These are phyloP conservation scores for Colletotrichum plurivorum DNA, from an alignment of 2,329 filamentous ascomycete species.

Conservation along the genomic window DNA sequence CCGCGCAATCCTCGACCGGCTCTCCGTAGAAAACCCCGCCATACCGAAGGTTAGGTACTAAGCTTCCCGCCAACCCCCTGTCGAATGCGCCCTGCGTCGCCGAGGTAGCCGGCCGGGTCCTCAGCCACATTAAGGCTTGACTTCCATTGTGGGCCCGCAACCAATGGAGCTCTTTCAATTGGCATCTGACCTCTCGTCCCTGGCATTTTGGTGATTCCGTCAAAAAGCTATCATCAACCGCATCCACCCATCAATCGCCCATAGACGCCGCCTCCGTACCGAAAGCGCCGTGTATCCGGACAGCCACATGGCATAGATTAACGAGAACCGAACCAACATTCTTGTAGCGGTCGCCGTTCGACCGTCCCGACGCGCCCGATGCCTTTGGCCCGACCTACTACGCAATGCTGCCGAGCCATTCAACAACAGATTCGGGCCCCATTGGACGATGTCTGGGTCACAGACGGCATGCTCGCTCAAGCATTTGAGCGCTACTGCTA, in stretches of 20 bases:
- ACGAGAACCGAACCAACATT: background rate
- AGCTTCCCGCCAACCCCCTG: too few relatives aligned
- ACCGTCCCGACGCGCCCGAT: constrained; percentile 5
- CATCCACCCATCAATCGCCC: constrained; percentile 13
- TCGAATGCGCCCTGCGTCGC: constrained; percentile 4
- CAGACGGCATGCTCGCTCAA: constrained; percentile 67
- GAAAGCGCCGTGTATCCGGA: background rate
- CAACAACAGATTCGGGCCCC: constrained; percentile 54
- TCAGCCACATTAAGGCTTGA: constrained; percentile 32
- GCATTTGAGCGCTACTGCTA: constrained; percentile 63
- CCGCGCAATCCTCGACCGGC: constrained; percentile 17
- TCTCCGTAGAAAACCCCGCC: constrained; percentile 36
- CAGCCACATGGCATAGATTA: constrained; percentile 2
- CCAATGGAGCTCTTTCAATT: constrained; percentile 23
- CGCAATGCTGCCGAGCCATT: constrained; percentile 64
- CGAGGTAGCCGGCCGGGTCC: constrained; percentile 10
- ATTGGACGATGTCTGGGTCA: constrained; percentile 69
- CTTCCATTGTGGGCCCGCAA: constrained; percentile 13
- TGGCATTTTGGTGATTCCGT: constrained; percentile 13
- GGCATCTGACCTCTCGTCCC: background rate
- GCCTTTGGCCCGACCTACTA: constrained; percentile 45
- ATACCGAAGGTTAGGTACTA: constrained; percentile 5
- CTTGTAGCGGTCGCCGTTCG: background rate
- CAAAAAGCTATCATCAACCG: constrained; percentile 11
- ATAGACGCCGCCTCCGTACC: background rate